Evolutionary conservation across 208 protist species (phyloP).

Genomic region (Trypanosoma melophagium): DNA sequence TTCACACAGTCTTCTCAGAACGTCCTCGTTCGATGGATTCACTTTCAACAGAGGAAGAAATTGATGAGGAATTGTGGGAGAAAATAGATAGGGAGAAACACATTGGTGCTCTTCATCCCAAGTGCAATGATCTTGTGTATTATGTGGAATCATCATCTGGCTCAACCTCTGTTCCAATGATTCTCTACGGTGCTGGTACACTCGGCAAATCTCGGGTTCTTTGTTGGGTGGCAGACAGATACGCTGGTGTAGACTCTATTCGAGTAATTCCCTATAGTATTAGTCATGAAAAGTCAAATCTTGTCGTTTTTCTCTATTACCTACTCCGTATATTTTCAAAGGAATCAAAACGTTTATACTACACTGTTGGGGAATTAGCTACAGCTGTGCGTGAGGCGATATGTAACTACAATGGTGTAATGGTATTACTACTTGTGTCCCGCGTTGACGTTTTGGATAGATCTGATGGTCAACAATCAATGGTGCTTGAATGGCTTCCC

Average conservation of each 20-base stretch:
- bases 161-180: conserved; percentile 53
- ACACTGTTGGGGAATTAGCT: conserved; percentile 44
- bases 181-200: conserved; percentile 62
- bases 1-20: conserved; percentile 53
- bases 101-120: conserved; percentile 37
- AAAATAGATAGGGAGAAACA: conserved; percentile 19
- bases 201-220: conserved; percentile 64
- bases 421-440: conserved; percentile 55
- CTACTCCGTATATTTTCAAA: conserved; percentile 49
- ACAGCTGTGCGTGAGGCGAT: conserved; percentile 48
- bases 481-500: conserved; percentile 69
- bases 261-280: conserved; percentile 45
- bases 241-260: conserved; percentile 10
- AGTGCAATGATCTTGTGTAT: conserved; percentile 35
- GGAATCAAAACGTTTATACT: conserved; percentile 26
- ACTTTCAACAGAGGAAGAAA: not conserved
- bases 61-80: conserved; percentile 13
- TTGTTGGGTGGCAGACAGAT: conserved; percentile 43
- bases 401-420: conserved; percentile 47
- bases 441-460: conserved; percentile 60
- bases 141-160: conserved; percentile 39
- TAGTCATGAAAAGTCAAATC: conserved; percentile 39
- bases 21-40: conserved; percentile 17
- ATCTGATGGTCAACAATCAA: conserved; percentile 40
- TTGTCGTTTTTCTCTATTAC: conserved; percentile 58